Conservation (phyloP, 1,139 yeast genomes). For the Diutina pseudorugosa region DNA sequence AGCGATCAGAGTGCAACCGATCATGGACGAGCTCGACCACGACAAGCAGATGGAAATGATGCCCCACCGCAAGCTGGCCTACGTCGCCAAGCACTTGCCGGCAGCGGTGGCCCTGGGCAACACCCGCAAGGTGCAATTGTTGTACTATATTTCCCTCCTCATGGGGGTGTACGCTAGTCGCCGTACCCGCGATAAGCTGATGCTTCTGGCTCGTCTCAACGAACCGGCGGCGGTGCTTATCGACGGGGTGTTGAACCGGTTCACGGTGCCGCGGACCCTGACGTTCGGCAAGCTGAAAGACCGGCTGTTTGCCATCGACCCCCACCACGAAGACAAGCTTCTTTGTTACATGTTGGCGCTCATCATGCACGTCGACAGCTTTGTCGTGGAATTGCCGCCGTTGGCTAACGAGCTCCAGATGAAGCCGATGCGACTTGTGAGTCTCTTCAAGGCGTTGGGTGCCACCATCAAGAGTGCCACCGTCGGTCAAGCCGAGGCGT, state of each 20-base stretch:
- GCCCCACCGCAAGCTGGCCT: constrained; percentile 50
- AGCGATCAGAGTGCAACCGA: constrained; percentile 46
- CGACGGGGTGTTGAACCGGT: constrained; percentile 62
- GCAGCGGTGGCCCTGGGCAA: constrained; percentile 31
- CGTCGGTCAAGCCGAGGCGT: constrained; percentile 72
- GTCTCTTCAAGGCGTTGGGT: constrained; percentile 71
- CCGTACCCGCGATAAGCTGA: constrained; percentile 47
- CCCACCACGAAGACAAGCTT: constrained; percentile 76
- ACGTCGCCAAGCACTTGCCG: constrained; percentile 38
- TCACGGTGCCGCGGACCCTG: constrained; percentile 54
- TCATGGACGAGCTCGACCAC: constrained; percentile 37
- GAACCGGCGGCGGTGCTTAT: constrained; percentile 61
- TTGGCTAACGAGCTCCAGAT: constrained; percentile 76
- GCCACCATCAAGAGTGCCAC: constrained; percentile 66
- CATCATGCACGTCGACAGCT: constrained; percentile 66
- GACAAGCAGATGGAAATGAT: constrained; percentile 41
- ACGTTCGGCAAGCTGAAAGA: constrained; percentile 64
- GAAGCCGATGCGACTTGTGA: constrained; percentile 63
- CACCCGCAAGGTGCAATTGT: constrained; percentile 48
- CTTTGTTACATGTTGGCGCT: constrained; percentile 67
- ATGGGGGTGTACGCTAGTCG: constrained; percentile 71
- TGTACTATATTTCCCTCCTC: constrained; percentile 69
- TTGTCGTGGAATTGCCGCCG: constrained; percentile 65
- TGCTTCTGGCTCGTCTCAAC: constrained; percentile 48
- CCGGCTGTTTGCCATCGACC: constrained; percentile 66